A percentile compares a stretch with the other conserved stretches of the same genome.
Evolutionary conservation across 1,139 yeast genomes (phyloP).

Genomic region (Groenewaldozyma sp.): DNA sequence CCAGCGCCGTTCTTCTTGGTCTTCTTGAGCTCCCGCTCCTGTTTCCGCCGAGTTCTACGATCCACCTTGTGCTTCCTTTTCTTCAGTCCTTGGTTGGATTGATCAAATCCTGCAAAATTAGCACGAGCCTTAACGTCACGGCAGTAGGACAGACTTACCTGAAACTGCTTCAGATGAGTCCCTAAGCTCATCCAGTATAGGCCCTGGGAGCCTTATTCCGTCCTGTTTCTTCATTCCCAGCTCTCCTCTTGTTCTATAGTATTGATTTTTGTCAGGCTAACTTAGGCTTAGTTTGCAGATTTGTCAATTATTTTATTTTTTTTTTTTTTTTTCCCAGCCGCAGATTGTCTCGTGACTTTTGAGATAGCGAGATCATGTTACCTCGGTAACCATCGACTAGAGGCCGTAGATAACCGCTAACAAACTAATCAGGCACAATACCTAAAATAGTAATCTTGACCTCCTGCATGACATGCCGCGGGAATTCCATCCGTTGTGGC

Average conservation of each 20-base stretch:
- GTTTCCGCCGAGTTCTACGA: conserved; percentile 35
- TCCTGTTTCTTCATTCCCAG: background rate
- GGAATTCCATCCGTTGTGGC: too few species aligned
- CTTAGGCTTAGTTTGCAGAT: background rate
- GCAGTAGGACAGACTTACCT: background rate
- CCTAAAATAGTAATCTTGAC: too few species aligned
- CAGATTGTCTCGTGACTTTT: too few species aligned
- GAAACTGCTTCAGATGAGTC: background rate
- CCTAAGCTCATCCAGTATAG: background rate
- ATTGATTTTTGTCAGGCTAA: background rate
- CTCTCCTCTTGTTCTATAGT: background rate
- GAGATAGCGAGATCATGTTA: too few species aligned
- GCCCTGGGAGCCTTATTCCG: background rate
- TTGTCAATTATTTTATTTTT: too few species aligned
- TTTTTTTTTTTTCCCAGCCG: too few species aligned
- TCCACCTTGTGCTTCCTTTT: background rate
- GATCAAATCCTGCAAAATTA: background rate
- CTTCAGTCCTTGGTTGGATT: background rate
- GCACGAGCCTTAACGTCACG: background rate
- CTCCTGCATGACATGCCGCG: too few species aligned
- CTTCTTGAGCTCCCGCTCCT: conserved; percentile 45
- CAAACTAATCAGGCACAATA: too few species aligned
- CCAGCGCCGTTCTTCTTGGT: conserved; percentile 26
- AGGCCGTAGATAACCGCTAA: too few species aligned
- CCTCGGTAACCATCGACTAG: too few species aligned